Percentiles rank a stretch among this genome's conserved stretches.
Conservation (phyloP, 768 basidiomycete species). For the Phlebiopsis gigantea region DNA sequence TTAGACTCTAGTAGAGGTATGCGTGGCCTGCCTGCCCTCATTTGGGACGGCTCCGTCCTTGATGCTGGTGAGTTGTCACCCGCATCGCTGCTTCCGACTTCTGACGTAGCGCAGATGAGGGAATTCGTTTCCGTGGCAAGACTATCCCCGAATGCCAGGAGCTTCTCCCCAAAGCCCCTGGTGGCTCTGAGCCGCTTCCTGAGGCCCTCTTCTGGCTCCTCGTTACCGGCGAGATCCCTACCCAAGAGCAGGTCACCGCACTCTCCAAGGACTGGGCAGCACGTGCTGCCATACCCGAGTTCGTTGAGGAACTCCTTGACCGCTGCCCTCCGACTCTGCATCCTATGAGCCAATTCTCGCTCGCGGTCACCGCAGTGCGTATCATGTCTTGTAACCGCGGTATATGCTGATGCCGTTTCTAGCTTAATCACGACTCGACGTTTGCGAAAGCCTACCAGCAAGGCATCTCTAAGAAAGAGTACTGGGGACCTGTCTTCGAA, state of each 20-base stretch:
- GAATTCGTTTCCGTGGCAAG: constrained; percentile 97
- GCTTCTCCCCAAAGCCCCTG: constrained; percentile 82
- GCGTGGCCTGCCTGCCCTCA: constrained; percentile 86
- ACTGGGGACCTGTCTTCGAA: constrained; percentile 94
- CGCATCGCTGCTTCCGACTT: constrained; percentile 7
- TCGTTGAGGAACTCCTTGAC: constrained; percentile 96
- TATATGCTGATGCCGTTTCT: constrained; percentile 12
- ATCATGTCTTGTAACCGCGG: not conserved
- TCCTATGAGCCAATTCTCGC: constrained; percentile 97
- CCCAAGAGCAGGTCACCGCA: constrained; percentile 78
- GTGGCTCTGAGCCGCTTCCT: constrained; percentile 86
- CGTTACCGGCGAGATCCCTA: constrained; percentile 92
- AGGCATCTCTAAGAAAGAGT: constrained; percentile 91
- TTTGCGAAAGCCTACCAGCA: constrained; percentile 94
- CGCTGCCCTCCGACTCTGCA: constrained; percentile 90
- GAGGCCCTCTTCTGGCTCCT: constrained; percentile 96
- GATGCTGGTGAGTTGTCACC: constrained; percentile 62
- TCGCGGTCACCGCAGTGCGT: constrained; percentile 89
- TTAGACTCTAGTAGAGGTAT: constrained; percentile 53
- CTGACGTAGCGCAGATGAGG: constrained; percentile 59
- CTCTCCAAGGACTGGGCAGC: constrained; percentile 95
- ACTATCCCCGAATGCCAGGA: constrained; percentile 88
- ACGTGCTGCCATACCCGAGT: constrained; percentile 83
- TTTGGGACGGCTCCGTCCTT: constrained; percentile 98
- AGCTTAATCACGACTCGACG: constrained; percentile 93